Conservation (phyloP, 441 rosid species). For the Adansonia rubrostipa region DNA sequence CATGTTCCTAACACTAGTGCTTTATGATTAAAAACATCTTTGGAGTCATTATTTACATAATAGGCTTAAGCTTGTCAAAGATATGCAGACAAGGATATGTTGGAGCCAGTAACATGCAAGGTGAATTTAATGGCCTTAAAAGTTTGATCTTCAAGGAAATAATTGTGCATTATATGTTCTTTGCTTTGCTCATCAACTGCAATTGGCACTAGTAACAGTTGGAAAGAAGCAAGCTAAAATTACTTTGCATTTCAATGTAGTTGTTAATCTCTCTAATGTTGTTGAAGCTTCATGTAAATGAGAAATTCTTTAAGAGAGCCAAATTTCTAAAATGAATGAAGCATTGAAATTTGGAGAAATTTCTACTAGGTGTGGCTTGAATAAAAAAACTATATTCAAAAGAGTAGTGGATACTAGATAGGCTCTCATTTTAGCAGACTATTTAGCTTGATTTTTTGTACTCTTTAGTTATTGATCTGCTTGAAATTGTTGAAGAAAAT, state of each 20-base stretch:
- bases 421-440: neutral
- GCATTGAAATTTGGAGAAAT: neutral
- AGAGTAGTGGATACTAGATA: neutral
- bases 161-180: neutral
- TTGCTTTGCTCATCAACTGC: neutral
- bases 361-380: neutral
- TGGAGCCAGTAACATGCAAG: neutral
- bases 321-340: too few relatives aligned
- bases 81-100: neutral
- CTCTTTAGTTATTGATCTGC: neutral
- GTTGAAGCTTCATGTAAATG: neutral
- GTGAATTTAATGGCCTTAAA: neutral
- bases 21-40: too few relatives aligned
- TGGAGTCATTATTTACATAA: neutral
- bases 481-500: neutral
- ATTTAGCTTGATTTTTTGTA: neutral
- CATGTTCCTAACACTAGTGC: neutral
- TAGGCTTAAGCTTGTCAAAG: neutral
- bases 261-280: neutral
- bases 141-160: neutral
- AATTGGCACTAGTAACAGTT: neutral
- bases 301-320: neutral
- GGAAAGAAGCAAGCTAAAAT: neutral
- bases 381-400: too few relatives aligned
- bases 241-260: too few relatives aligned